These are phyloP conservation scores for Vachellia pachyceras DNA, from an alignment of 306 rosid genomes.

Conservation along the genomic window DNA sequence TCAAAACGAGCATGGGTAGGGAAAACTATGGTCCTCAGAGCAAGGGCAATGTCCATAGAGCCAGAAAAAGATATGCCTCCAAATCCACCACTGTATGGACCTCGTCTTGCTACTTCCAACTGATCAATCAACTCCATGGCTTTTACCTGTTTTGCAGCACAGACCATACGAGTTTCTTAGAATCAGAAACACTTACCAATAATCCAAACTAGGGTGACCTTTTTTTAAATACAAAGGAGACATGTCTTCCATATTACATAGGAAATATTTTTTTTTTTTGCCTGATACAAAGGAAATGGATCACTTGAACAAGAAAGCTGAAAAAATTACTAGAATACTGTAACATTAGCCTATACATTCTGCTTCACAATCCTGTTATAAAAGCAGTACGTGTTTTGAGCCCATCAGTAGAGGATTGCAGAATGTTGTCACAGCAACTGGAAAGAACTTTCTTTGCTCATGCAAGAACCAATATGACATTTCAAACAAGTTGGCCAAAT, in stretches of 20 bases:
- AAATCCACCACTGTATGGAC: constrained; percentile 97
- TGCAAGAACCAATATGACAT: background rate
- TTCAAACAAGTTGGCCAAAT: background rate
- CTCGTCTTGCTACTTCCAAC: constrained; percentile 89
- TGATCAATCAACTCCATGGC: constrained; percentile 97
- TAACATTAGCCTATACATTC: background rate
- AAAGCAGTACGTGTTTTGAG: background rate
- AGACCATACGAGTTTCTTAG: constrained; percentile 23
- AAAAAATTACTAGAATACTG: background rate
- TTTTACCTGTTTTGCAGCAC: constrained; percentile 73
- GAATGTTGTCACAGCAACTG: background rate
- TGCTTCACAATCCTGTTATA: background rate
- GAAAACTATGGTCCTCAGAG: constrained; percentile 85
- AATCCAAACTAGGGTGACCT: background rate
- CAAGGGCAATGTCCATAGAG: constrained; percentile 94
- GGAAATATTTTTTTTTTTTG: background rate
- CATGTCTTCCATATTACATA: background rate
- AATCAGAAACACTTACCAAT: constrained; percentile 11
- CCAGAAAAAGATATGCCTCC: constrained; percentile 91
- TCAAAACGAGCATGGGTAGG: constrained; percentile 80
- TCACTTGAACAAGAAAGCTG: background rate
- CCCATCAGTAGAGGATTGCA: background rate
- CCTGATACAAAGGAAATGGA: background rate
- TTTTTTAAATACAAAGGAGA: background rate
- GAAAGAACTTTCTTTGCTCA: background rate